Evolutionary conservation across 805 yeast species (phyloP).

Genomic region (Myxozyma mucilagina): DNA sequence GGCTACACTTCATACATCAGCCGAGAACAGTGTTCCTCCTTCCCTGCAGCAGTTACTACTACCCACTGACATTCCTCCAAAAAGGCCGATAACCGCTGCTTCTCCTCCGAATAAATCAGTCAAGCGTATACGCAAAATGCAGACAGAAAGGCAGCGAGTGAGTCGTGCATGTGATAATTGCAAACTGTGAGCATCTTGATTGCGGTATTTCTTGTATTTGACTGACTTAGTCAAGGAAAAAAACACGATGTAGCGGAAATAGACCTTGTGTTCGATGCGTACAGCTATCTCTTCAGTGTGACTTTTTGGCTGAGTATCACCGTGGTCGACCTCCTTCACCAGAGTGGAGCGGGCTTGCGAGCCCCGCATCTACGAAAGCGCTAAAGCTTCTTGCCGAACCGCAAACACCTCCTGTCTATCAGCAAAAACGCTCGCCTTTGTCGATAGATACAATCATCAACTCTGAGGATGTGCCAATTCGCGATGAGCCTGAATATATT

Average conservation of each 20-base stretch:
- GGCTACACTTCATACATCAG: neutral
- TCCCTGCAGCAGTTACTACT: constrained; percentile 1
- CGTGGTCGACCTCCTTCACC: constrained; percentile 26
- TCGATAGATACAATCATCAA: constrained; percentile 2
- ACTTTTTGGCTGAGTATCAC: constrained; percentile 23
- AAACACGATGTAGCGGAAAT: constrained; percentile 21
- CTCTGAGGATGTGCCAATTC: constrained; percentile 3
- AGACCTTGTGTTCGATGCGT: constrained; percentile 22
- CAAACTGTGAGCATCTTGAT: neutral
- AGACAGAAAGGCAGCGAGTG: constrained; percentile 8
- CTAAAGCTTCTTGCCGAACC: neutral
- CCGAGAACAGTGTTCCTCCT: neutral
- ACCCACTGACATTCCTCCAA: neutral
- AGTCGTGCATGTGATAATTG: constrained; percentile 23
- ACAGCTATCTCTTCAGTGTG: constrained; percentile 12
- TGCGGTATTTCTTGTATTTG: neutral
- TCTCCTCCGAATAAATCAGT: neutral
- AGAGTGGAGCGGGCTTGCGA: constrained; percentile 10
- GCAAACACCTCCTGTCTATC: neutral
- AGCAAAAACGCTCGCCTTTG: neutral
- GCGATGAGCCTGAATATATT: constrained; percentile 15
- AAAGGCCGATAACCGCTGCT: neutral
- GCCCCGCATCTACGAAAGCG: neutral
- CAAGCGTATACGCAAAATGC: neutral
- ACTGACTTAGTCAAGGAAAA: constrained; percentile 4